Evolutionary conservation across 2,329 filamentous ascomycete genomes (phyloP).

Genomic region (Colletotrichum sp.): DNA sequence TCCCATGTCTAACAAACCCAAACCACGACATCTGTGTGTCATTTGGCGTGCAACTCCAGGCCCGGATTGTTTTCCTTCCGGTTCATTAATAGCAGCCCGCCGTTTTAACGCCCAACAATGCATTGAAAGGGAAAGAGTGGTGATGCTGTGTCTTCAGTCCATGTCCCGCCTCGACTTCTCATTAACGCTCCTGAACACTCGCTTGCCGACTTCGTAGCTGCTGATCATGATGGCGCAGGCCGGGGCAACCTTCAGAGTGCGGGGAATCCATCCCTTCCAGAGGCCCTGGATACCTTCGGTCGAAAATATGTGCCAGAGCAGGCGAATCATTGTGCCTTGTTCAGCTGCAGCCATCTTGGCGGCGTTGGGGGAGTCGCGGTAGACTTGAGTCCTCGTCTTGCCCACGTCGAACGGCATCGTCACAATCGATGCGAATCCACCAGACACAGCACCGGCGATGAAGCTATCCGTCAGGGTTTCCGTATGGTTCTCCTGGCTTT

Average conservation of each 20-base stretch:
- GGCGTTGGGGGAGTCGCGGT: slow-evolving; percentile 60
- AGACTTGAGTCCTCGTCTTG: slow-evolving; percentile 92
- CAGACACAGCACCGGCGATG: slow-evolving; percentile 81
- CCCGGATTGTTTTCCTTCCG: neutral
- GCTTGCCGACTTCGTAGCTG: slow-evolving; percentile 95
- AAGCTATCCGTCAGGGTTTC: slow-evolving; percentile 90
- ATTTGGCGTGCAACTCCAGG: slow-evolving; percentile 13
- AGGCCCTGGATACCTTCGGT: slow-evolving; percentile 82
- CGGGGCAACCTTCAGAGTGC: slow-evolving; percentile 92
- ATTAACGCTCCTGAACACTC: slow-evolving; percentile 80
- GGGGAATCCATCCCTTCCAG: slow-evolving; percentile 90
- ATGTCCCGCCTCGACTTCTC: slow-evolving; percentile 39
- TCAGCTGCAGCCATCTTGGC: slow-evolving; percentile 63
- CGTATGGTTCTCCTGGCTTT: slow-evolving; percentile 72
- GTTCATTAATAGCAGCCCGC: slow-evolving; percentile 5
- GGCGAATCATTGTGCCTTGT: slow-evolving; percentile 76
- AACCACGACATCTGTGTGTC: neutral
- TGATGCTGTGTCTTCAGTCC: slow-evolving; percentile 1
- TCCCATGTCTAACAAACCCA: slow-evolving; percentile 1
- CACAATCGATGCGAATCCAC: slow-evolving; percentile 82
- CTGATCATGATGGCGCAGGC: slow-evolving; percentile 99
- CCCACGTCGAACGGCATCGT: slow-evolving; percentile 98
- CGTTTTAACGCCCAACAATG: slow-evolving; percentile 17
- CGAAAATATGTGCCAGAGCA: slow-evolving; percentile 90
- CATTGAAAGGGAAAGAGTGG: neutral